Evolutionary conservation across 2,329 filamentous ascomycete genomes (phyloP).

Genomic region (Malbranchea cinnamomea): DNA sequence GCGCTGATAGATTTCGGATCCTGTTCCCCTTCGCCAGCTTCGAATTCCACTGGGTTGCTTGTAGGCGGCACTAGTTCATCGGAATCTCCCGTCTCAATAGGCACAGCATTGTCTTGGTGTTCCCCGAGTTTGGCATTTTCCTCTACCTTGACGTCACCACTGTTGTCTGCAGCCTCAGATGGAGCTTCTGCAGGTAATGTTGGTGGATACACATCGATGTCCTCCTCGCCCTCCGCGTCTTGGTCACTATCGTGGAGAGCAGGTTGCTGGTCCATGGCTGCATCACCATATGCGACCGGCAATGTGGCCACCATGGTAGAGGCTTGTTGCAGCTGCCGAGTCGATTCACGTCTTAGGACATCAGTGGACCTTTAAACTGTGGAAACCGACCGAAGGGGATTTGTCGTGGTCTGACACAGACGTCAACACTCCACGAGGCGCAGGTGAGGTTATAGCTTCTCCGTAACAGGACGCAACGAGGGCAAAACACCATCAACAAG

Average conservation of each 20-base stretch:
- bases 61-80: background rate
- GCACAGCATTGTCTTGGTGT: background rate
- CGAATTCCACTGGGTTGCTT: conserved; percentile 13
- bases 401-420: too few species aligned
- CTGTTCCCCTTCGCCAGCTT: conserved; percentile 14
- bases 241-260: conserved; percentile 27
- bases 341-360: too few species aligned
- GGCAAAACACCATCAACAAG: too few species aligned
- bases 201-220: conserved; percentile 24
- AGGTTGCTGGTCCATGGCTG: conserved; percentile 17
- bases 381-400: too few species aligned
- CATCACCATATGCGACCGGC: conserved; percentile 24
- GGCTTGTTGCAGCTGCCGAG: conserved; percentile 25
- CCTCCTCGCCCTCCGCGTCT: conserved; percentile 31
- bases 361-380: too few species aligned
- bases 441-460: too few species aligned
- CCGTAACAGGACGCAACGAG: too few species aligned
- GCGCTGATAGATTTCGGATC: conserved; percentile 24
- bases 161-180: background rate
- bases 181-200: conserved; percentile 15
- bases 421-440: too few species aligned
- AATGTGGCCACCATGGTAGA: conserved; percentile 27
- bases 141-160: conserved; percentile 22
- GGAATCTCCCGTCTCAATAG: too few species aligned
- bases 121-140: conserved; percentile 9